Conservation (phyloP, 495 filamentous ascomycete genomes). For the Physcia stellaris region DNA sequence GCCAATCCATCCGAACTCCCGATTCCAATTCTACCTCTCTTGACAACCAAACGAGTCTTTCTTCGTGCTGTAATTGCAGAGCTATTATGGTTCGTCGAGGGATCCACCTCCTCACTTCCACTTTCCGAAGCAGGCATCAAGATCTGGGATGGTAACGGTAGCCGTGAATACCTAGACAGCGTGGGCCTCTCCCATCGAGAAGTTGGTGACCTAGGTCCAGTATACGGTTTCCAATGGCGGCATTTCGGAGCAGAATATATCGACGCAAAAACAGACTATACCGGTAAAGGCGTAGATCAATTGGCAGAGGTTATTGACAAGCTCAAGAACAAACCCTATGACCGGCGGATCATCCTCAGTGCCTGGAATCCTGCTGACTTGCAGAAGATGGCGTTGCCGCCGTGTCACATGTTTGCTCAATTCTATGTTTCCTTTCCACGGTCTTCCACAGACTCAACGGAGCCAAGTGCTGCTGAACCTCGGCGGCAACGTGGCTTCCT, state of each 20-base stretch:
- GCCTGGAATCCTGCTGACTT: slow-evolving; percentile 92
- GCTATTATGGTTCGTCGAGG: slow-evolving; percentile 91
- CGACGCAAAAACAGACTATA: slow-evolving; percentile 69
- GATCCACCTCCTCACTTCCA: slow-evolving; percentile 60
- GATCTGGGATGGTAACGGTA: slow-evolving; percentile 97
- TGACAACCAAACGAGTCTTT: slow-evolving; percentile 96
- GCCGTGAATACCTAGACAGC: slow-evolving; percentile 73
- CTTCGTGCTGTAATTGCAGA: slow-evolving; percentile 80
- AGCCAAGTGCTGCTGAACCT: slow-evolving; percentile 21
- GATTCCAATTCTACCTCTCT: slow-evolving; percentile 64
- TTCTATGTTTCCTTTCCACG: slow-evolving; percentile 83
- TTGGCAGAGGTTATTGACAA: slow-evolving; percentile 75
- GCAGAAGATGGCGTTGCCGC: slow-evolving; percentile 81
- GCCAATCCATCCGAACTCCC: slow-evolving; percentile 15
- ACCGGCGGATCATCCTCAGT: slow-evolving; percentile 73
- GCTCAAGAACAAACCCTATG: slow-evolving; percentile 67
- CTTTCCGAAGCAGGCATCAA: slow-evolving; percentile 70
- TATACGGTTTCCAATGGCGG: slow-evolving; percentile 98
- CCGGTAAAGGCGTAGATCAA: slow-evolving; percentile 82
- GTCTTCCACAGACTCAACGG: neutral
- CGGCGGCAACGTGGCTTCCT: slow-evolving; percentile 48
- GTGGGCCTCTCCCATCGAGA: slow-evolving; percentile 66
- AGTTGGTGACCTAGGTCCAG: slow-evolving; percentile 82
- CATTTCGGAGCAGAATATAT: slow-evolving; percentile 89
- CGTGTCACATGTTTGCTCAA: slow-evolving; percentile 98